Base-by-base conservation (phyloP, 1,284 basidiomycete genomes). In the Cutaneotrichosporon dermatis region DNA sequence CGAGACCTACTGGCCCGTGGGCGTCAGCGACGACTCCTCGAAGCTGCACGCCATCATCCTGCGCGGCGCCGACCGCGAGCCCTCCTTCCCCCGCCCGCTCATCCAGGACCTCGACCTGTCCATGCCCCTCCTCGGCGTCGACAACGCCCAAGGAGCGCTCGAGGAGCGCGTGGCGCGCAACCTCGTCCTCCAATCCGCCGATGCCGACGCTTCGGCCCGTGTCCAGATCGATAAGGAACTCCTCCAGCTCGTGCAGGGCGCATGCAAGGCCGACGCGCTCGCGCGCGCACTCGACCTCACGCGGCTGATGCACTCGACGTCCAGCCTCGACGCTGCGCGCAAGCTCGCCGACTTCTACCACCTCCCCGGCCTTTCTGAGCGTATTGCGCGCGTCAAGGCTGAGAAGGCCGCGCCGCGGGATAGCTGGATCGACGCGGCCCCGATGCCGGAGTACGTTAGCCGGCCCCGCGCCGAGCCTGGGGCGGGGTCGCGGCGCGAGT, bases 1-100 rank as follows among this genome's bases (percentile, higher is more conserved):
- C 57, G 92, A 96, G 73, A 87, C 85, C 0, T 98, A 97, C 76
- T 99, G 95, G 95, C 91, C 92, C 1, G 87, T 98, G 55, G 92
- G 92, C 0, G 82, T 95, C 40, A 50, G 50, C 48, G 51, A 49
- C 25, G 25, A 25, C 25, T 25, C 25, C 25, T 25, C 25, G 11
- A 84, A 83, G 34, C 86, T 83, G 49, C 86, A 83, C 45, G 84
- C 97, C 61, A 78, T 98, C 60, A 92, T 97, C 64, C 80, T 98
- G 60, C 97, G 95, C 89, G 94, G 94, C 59, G 80, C 82, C 61
- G 90, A 95, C 82, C 84, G 86, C 66, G 78, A 91, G 68, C 93
- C 94, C 10, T 84, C 84, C 37, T 94, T 94, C 81, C 92, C 94
- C 1, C 82, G 89, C 58, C 95, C 94, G 1, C 81, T 97, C 12